phyloP scores from a whole-genome alignment of 163 green algal species.

The Scenedesmus sp. region DNA sequence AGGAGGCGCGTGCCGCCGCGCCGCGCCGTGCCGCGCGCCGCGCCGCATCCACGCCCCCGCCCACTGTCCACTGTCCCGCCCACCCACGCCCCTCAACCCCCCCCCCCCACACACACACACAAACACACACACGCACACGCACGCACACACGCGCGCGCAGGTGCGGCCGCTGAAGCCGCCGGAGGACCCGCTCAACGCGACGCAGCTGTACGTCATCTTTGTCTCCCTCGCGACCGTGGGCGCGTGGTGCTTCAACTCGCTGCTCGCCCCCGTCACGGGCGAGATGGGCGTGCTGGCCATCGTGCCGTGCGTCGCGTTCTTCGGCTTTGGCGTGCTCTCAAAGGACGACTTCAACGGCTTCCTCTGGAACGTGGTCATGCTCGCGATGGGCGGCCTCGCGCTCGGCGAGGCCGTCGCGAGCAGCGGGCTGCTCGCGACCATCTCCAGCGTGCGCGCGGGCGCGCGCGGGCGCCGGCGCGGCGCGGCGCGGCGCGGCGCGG shows the following conservation, averaged over 20 bases:
- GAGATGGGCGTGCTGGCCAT: constrained; percentile 81
- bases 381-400: constrained; percentile 79
- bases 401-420: constrained; percentile 77
- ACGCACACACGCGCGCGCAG: constrained; percentile 14
- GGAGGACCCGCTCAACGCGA: constrained; percentile 69
- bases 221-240: constrained; percentile 69
- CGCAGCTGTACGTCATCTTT: constrained; percentile 72
- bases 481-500: background rate
- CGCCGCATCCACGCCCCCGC: too few species aligned
- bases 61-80: too few species aligned
- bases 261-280: constrained; percentile 57
- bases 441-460: constrained; percentile 48
- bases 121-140: too few species aligned
- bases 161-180: constrained; percentile 67
- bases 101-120: too few species aligned
- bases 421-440: constrained; percentile 68
- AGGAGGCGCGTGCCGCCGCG: constrained; percentile 50
- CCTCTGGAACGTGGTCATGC: constrained; percentile 85
- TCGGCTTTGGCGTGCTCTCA: constrained; percentile 75
- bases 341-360: constrained; percentile 88
- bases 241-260: constrained; percentile 76
- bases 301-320: constrained; percentile 81
- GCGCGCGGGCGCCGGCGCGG: background rate
- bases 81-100: too few species aligned
- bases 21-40: background rate